Conservation (phyloP, 2,329 filamentous ascomycete genomes). For the Pezicula radicicola region DNA sequence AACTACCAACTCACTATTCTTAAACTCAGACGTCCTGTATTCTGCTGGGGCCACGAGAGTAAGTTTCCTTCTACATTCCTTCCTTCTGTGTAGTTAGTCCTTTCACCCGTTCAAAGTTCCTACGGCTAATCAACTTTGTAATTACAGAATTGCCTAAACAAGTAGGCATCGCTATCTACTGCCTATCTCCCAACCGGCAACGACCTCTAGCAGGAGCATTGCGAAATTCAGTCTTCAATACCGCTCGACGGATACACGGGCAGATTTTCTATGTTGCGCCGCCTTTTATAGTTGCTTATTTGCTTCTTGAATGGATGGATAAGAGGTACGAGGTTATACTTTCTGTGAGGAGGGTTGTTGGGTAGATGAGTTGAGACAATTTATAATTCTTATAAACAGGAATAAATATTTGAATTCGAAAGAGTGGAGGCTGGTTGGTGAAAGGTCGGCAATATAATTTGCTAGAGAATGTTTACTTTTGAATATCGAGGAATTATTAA, state of each 20-base stretch:
- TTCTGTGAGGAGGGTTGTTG: too few species aligned
- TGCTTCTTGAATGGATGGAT: constrained; percentile 80
- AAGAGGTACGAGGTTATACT: constrained; percentile 66
- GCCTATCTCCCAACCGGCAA: constrained; percentile 81
- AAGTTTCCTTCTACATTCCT: too few species aligned
- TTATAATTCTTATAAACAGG: constrained; percentile 38
- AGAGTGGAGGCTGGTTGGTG: constrained; percentile 55
- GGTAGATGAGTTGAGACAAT: neutral
- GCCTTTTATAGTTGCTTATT: constrained; percentile 73
- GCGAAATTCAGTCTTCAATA: constrained; percentile 87
- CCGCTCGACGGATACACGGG: constrained; percentile 74
- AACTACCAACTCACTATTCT: too few species aligned
- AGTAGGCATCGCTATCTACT: constrained; percentile 66
- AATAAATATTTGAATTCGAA: constrained; percentile 79
- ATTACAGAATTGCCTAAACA: too few species aligned
- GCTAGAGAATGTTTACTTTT: too few species aligned
- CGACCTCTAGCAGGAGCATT: constrained; percentile 73
- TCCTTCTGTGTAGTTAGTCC: too few species aligned
- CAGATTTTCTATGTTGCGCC: constrained; percentile 86
- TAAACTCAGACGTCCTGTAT: too few species aligned
- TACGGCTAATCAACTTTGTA: too few species aligned
- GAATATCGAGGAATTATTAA: too few species aligned
- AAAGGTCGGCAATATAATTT: too few species aligned
- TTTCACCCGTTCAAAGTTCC: too few species aligned
- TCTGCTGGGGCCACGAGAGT: too few species aligned